Percentiles rank a stretch among this genome's conserved stretches.
These are phyloP conservation scores for Sequoia sempervirens DNA, from an alignment of 75 land plant genomes.

Conservation along the genomic window DNA sequence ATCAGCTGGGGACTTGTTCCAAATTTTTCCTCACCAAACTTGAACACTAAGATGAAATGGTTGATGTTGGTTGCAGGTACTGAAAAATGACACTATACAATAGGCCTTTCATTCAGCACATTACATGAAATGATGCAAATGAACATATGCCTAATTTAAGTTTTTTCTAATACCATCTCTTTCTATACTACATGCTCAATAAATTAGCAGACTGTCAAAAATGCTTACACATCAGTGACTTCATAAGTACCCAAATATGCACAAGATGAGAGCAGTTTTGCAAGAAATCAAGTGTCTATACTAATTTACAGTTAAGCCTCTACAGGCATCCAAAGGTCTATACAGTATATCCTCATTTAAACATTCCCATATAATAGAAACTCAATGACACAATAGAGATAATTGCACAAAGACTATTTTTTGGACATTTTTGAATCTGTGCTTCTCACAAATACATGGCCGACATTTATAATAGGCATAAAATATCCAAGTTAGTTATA, in stretches of 20 bases:
- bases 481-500: not conserved
- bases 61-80: too few species aligned
- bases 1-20: too few species aligned
- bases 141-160: not conserved
- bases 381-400: not conserved
- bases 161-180: not conserved
- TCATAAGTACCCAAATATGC: not conserved
- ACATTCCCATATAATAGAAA: not conserved
- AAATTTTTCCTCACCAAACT: too few species aligned
- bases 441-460: not conserved
- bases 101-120: not conserved
- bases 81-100: not conserved
- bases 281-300: not conserved
- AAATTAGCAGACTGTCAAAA: too few species aligned
- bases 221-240: too few species aligned
- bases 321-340: not conserved
- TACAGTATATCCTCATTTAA: not conserved
- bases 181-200: not conserved
- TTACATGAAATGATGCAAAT: not conserved
- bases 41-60: too few species aligned
- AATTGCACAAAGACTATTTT: not conserved
- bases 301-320: not conserved
- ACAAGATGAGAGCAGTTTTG: not conserved
- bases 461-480: not conserved
- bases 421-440: not conserved